phyloP scores from a whole-genome alignment of 23 red algal species.

The Gracilariopsis chorda region DNA sequence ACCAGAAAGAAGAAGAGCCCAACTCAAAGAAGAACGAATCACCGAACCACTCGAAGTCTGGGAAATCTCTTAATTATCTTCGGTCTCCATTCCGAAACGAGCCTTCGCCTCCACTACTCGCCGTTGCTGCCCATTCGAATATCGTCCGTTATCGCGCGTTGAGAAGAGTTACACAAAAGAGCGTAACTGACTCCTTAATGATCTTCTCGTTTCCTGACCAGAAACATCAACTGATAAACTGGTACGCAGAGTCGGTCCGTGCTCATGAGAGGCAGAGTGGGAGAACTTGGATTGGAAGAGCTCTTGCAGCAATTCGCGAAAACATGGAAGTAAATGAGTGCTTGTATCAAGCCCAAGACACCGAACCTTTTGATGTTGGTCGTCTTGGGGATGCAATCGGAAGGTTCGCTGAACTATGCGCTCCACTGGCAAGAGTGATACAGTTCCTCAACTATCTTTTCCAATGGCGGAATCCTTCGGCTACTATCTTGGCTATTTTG shows the following conservation, averaged over 20 bases:
- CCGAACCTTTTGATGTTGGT: conserved; percentile 72
- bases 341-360: conserved; percentile 55
- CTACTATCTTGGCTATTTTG: conserved; percentile 62
- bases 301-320: conserved; percentile 62
- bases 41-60: not conserved
- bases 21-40: not conserved
- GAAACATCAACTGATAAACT: conserved; percentile 19
- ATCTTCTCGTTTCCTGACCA: conserved; percentile 51
- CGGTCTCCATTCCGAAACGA: conserved; percentile 66
- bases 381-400: conserved; percentile 65
- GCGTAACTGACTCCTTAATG: conserved; percentile 35
- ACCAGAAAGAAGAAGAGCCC: not conserved
- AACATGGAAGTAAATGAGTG: conserved; percentile 81
- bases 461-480: conserved; percentile 79
- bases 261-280: conserved; percentile 37
- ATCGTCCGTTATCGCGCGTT: conserved; percentile 65
- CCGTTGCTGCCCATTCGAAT: conserved; percentile 76
- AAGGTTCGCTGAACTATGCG: conserved; percentile 68
- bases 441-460: conserved; percentile 45
- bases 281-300: conserved; percentile 68
- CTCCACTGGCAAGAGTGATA: conserved; percentile 41
- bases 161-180: conserved; percentile 25
- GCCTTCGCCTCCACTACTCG: conserved; percentile 66
- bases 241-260: conserved; percentile 74
- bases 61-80: conserved; percentile 6